Conservation (phyloP, 768 basidiomycete species). For the Lactarius sp. region DNA sequence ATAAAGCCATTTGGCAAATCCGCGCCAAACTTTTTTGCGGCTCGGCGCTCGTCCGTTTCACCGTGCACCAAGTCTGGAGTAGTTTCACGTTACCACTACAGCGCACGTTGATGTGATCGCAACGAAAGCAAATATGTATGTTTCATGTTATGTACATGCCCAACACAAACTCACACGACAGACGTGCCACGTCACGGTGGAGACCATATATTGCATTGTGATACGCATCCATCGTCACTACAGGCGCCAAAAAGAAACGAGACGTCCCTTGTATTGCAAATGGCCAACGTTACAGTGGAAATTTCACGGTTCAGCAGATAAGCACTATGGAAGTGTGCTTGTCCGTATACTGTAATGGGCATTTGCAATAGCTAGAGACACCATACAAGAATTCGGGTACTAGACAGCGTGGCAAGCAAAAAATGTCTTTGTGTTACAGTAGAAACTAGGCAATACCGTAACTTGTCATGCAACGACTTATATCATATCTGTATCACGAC, state of each 20-base stretch:
- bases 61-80: background rate
- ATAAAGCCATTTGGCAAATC: background rate
- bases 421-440: background rate
- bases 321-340: too few relatives aligned
- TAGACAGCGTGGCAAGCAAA: background rate
- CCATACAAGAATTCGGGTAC: background rate
- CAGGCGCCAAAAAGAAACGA: background rate
- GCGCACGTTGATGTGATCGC: background rate
- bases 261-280: background rate
- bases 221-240: background rate
- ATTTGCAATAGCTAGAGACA: background rate
- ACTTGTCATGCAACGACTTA: background rate
- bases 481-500: background rate
- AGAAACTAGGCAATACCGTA: background rate
- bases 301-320: too few relatives aligned
- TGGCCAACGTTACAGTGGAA: background rate
- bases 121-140: background rate
- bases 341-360: background rate
- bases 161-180: background rate
- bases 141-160: background rate
- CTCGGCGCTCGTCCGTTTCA: background rate
- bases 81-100: background rate
- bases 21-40: background rate
- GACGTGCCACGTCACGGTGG: background rate
- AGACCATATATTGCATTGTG: background rate